Conservation (phyloP, 768 basidiomycete species). For the Symmetrospora coprosmae region DNA sequence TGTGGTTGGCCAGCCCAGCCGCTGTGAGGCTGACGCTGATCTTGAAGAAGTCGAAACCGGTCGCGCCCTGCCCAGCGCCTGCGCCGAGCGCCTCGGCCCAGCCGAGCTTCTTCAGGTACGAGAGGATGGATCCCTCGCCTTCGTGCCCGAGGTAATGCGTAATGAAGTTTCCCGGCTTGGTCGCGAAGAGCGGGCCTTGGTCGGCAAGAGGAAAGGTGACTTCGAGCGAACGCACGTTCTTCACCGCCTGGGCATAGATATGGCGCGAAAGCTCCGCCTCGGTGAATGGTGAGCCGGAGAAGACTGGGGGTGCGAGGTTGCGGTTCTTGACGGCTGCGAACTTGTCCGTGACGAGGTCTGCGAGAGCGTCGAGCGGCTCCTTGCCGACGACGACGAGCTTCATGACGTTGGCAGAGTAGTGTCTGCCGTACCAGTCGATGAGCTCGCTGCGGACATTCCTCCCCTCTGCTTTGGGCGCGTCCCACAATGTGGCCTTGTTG, state of each 20-base stretch:
- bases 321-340: constrained; percentile 33
- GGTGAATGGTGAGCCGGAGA: constrained; percentile 30
- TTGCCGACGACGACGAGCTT: constrained; percentile 40
- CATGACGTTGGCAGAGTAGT: constrained; percentile 40
- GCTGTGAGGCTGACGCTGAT: constrained; percentile 64
- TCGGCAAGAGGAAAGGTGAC: constrained; percentile 41
- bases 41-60: constrained; percentile 77
- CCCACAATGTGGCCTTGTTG: constrained; percentile 39
- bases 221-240: constrained; percentile 39
- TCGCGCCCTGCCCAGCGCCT: constrained; percentile 52
- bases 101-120: constrained; percentile 56
- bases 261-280: constrained; percentile 31
- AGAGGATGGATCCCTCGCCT: constrained; percentile 63
- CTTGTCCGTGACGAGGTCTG: constrained; percentile 31
- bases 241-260: constrained; percentile 39
- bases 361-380: constrained; percentile 33
- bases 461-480: constrained; percentile 36
- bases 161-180: constrained; percentile 63
- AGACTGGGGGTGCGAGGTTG: constrained; percentile 26
- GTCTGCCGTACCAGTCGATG: constrained; percentile 40
- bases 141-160: constrained; percentile 59
- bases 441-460: constrained; percentile 39
- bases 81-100: constrained; percentile 45
- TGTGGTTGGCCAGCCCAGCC: constrained; percentile 66
- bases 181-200: constrained; percentile 42